Conservation (phyloP, 805 yeast genomes). For the Cyberlindnera nakhonratchasimensis region DNA sequence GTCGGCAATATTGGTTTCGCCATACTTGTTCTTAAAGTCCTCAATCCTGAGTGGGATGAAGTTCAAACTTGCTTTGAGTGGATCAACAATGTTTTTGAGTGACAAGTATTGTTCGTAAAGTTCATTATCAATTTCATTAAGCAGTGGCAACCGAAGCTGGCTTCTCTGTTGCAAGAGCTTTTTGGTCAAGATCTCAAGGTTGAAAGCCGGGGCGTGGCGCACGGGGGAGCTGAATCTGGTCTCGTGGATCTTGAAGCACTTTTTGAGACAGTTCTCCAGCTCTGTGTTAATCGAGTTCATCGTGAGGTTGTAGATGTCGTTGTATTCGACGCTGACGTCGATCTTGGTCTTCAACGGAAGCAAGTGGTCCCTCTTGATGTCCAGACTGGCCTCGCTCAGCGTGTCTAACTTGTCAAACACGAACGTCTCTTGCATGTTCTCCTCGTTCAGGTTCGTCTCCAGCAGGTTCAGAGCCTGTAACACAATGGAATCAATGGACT, state of each 20-base stretch:
- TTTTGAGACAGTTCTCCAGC: conserved; percentile 34
- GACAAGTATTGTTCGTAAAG: conserved; percentile 40
- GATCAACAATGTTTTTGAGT: conserved; percentile 42
- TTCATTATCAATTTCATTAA: conserved; percentile 36
- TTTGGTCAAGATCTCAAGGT: conserved; percentile 32
- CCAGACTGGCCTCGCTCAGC: conserved; percentile 30
- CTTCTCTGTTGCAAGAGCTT: conserved; percentile 30
- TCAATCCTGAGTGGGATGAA: conserved; percentile 49
- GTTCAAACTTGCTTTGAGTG: conserved; percentile 48
- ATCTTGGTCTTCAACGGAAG: conserved; percentile 31
- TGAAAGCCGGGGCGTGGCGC: conserved; percentile 37
- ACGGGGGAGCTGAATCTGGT: conserved; percentile 38
- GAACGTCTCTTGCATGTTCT: conserved; percentile 27
- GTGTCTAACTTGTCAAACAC: conserved; percentile 30
- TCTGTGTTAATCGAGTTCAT: conserved; percentile 41
- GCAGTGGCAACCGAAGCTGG: conserved; percentile 38
- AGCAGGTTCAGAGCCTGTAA: conserved; percentile 34
- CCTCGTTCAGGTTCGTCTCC: conserved; percentile 29
- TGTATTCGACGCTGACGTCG: conserved; percentile 40
- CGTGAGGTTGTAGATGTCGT: conserved; percentile 40
- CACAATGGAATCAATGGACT: conserved; percentile 34
- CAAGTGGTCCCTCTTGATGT: conserved; percentile 29
- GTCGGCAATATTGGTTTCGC: conserved; percentile 19
- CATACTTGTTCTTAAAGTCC: conserved; percentile 35
- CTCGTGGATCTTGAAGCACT: conserved; percentile 38